Percentiles rank a stretch among this genome's conserved stretches.
phyloP scores from a whole-genome alignment of 2,329 filamentous ascomycete species.

The Nothophaeocryptopus gaeumannii region DNA sequence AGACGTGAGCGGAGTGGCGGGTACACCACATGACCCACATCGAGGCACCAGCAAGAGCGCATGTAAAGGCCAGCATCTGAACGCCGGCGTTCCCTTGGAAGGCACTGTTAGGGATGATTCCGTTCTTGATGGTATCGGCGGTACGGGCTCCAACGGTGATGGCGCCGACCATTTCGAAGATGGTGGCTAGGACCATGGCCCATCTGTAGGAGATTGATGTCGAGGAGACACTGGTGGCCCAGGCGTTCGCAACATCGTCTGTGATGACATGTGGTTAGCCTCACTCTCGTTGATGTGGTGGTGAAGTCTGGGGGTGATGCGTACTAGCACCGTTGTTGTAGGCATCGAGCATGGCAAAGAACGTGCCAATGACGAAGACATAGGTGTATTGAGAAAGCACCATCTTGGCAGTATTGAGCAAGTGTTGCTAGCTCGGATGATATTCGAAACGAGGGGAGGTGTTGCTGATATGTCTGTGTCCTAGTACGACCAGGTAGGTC shows the following conservation, averaged over 20 bases:
- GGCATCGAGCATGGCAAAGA: conserved; percentile 65
- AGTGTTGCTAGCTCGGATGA: not conserved
- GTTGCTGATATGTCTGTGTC: too few species aligned
- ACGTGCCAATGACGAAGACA: conserved; percentile 61
- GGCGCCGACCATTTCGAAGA: conserved; percentile 55
- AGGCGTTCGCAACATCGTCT: conserved; percentile 56
- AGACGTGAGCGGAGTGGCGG: conserved; percentile 56
- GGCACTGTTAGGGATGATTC: conserved; percentile 51
- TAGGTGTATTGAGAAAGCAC: conserved; percentile 58
- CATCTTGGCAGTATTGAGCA: conserved; percentile 26
- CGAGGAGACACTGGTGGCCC: conserved; percentile 53
- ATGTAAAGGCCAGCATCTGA: conserved; percentile 47
- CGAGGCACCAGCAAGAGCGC: conserved; percentile 46
- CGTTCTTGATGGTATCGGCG: conserved; percentile 61
- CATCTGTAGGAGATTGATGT: conserved; percentile 53
- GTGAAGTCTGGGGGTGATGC: conserved; percentile 1
- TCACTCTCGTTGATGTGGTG: not conserved
- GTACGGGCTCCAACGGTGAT: conserved; percentile 54
- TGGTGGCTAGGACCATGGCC: conserved; percentile 49
- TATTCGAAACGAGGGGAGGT: too few species aligned
- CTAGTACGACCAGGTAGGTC: too few species aligned
- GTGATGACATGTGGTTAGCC: conserved; percentile 1
- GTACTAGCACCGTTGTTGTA: conserved; percentile 60
- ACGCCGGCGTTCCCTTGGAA: conserved; percentile 50
- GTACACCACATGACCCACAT: conserved; percentile 59